Base-by-base conservation (phyloP, 2,329 filamentous ascomycete species). In the Aspergillus caelatus region DNA sequence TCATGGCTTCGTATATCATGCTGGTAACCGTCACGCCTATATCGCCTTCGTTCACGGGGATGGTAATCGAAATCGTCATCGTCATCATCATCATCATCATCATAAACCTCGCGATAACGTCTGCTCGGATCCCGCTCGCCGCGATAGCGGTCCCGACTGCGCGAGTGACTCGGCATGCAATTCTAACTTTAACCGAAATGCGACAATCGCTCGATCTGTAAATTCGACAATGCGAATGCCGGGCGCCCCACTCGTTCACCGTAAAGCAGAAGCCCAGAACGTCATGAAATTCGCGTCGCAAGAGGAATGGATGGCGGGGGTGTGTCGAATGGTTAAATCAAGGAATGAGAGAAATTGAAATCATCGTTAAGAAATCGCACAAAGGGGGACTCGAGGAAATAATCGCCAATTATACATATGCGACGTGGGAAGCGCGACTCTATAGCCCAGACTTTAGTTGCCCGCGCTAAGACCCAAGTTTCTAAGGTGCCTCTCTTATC, bases 141-240 rank as follows among this genome's bases (percentile, higher is more conserved):
- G 61, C 66, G 65, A 61, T 71, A 64, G 53, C 73, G 76, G 66
- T 76, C 75, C 52, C 75, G 74, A 65, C 72, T 76, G 62, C 71
- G 72, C 43, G 74, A 73, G 61, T 75, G 71, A 58, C 67, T 69
- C 58, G 73, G 75, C 75, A 78, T 78, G 65, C 68, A 69, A 64
- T 62, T 41, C 34, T 57, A 46, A 50, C 23, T 14, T 59, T 56
- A 36, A 28, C 32, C 32, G 60, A 50, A 66, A 65, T 62, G 61
- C 12, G 41, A 46, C 46, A 55, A 43, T 19, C 46, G 32, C 52
- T 26, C n/a, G 7, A 55, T 23, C 21, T 26, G 14, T 11, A 36
- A 36, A 55, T 36, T 30, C 52, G 30, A 64, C 59, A 62, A 52
- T 19, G 52, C 9, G 21, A 45, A 45, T 32, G 21, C 53, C 30